Conservation (phyloP, 169 alveolate genomes). For the Plasmodium vivax region DNA sequence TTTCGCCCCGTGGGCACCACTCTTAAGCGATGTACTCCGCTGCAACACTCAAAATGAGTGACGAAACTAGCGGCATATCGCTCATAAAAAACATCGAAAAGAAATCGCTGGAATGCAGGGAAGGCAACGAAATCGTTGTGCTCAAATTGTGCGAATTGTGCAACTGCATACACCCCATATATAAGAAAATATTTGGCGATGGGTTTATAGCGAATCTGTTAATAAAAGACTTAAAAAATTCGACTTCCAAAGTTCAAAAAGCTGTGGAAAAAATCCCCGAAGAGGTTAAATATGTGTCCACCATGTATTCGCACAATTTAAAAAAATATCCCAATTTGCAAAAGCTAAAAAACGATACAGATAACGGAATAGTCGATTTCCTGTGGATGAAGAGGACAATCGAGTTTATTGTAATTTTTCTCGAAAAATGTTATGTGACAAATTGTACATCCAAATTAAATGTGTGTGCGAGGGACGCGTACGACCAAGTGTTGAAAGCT, state of each 20-base stretch:
- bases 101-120: constrained; percentile 55
- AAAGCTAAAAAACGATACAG: constrained; percentile 44
- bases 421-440: constrained; percentile 71
- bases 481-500: constrained; percentile 65
- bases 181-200: constrained; percentile 67
- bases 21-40: not conserved
- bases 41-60: constrained; percentile 20
- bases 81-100: constrained; percentile 23
- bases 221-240: constrained; percentile 67
- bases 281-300: constrained; percentile 68
- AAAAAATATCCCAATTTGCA: constrained; percentile 55
- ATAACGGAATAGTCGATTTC: constrained; percentile 61
- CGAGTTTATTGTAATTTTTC: constrained; percentile 64
- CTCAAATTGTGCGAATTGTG: constrained; percentile 67
- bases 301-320: constrained; percentile 60
- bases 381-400: constrained; percentile 73
- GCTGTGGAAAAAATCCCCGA: constrained; percentile 70
- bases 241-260: constrained; percentile 38
- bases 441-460: constrained; percentile 18
- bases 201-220: constrained; percentile 43
- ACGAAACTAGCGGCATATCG: not conserved
- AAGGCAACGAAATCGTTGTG: constrained; percentile 47
- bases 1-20: not conserved
- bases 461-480: constrained; percentile 62
- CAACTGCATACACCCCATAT: constrained; percentile 42